Base-by-base conservation (phyloP, 257 asterid species). In the Jaltomata sinuosa region DNA sequence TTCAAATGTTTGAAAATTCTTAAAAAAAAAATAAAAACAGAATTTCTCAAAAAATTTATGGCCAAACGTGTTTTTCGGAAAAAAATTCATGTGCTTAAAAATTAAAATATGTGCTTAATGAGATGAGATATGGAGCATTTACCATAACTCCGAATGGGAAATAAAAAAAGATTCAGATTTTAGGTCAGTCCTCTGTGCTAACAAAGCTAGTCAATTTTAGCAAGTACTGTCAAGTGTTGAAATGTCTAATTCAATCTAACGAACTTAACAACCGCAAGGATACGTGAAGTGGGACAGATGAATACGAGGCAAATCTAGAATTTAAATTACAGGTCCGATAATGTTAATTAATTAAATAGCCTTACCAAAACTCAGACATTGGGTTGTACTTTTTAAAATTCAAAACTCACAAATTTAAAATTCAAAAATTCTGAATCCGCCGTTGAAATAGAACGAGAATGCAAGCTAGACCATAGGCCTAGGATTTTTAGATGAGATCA, bases 231-330 rank as follows among this genome's bases (percentile, higher is more conserved):
- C 62, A 49, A 76, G 18, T 27, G 81, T 77, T 77, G 55, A 77
- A 47, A 52, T 16, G 82, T 77, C 81, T 27, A 9, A 49, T 77
- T 77, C 61, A 47, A 47, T 9, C 27, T 77, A 49, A 77, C 62
- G 29, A 77, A 77, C 45, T 29, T 36, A 49, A 49, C 82, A 2
- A 29, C 12, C 45, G 3, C 49, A 4, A 15, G 59, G 29, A 25
- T 2, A 8, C n/a, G 42, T 76, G 9, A 25, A 27, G 57, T 47
- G 25, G 6, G 61, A 27, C n/a, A 27, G 4, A 45, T 47, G 27
- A 76, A 76, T 0, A 0, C 5, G 3, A 21, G 52, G 8, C 1
- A 1, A 0, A n/a, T 1, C 3, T 1, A 38, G 1, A 14, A 42
- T n/a, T 42, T 72, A 11, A 40, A 7, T 6, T 40, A 22, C 5